Conservation (phyloP, 2,329 filamentous ascomycete genomes). For the Pseudopyrenochaeta lycopersici region DNA sequence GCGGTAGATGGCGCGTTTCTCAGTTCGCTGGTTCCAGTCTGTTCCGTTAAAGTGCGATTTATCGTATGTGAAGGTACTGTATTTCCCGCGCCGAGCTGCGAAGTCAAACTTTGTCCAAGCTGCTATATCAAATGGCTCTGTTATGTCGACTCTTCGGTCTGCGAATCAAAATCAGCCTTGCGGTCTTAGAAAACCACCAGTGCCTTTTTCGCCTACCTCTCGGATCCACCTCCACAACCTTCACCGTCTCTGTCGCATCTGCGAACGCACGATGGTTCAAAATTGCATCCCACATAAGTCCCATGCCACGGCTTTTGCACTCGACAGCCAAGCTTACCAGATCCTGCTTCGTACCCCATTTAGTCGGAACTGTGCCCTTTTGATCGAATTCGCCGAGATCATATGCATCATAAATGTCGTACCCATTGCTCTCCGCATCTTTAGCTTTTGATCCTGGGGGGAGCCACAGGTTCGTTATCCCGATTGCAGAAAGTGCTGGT, state of each 20-base stretch:
- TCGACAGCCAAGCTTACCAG: slow-evolving; percentile 59
- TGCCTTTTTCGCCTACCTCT: slow-evolving; percentile 6
- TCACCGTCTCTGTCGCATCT: slow-evolving; percentile 67
- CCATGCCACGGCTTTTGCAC: slow-evolving; percentile 61
- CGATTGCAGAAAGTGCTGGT: slow-evolving; percentile 63
- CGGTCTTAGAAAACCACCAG: not conserved
- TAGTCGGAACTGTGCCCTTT: slow-evolving; percentile 67
- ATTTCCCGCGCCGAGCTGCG: slow-evolving; percentile 62
- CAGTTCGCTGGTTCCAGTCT: slow-evolving; percentile 66
- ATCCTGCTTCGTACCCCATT: slow-evolving; percentile 71
- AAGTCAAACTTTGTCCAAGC: slow-evolving; percentile 73
- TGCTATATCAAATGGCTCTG: slow-evolving; percentile 65
- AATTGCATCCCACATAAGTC: slow-evolving; percentile 71
- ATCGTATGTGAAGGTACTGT: slow-evolving; percentile 68
- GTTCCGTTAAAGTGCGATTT: slow-evolving; percentile 72
- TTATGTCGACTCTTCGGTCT: slow-evolving; percentile 63
- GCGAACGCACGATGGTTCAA: slow-evolving; percentile 74
- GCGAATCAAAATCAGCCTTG: not conserved
- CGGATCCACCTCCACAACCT: slow-evolving; percentile 67
- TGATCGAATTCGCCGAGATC: slow-evolving; percentile 75
- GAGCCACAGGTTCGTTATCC: slow-evolving; percentile 64
- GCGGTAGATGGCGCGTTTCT: slow-evolving; percentile 68
- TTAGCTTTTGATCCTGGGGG: slow-evolving; percentile 74
- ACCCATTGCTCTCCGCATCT: slow-evolving; percentile 67
- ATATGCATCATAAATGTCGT: slow-evolving; percentile 69